These are phyloP conservation scores for Scutellaria barbata DNA, from an alignment of 257 asterid genomes.

Conservation along the genomic window DNA sequence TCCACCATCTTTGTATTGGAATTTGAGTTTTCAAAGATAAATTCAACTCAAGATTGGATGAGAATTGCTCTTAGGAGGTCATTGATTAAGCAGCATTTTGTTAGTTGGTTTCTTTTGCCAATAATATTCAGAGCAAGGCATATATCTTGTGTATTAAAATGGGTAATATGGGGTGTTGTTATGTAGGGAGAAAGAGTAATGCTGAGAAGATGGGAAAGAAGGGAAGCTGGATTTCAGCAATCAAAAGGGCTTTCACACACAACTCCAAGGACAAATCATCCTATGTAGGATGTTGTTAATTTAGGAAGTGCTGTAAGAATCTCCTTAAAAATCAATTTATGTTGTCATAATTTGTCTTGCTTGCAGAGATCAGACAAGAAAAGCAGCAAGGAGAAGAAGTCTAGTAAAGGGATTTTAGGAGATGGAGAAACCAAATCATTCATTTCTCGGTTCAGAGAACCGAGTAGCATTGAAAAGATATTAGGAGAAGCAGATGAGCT, in stretches of 20 bases:
- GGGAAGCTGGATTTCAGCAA: slow-evolving; percentile 92
- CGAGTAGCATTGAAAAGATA: slow-evolving; percentile 93
- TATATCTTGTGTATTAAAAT: background rate
- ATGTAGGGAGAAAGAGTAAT: slow-evolving; percentile 66
- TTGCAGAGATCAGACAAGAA: slow-evolving; percentile 72
- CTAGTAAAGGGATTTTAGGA: slow-evolving; percentile 54
- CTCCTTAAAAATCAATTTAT: no score
- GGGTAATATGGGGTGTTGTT: slow-evolving; percentile 22
- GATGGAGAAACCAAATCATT: slow-evolving; percentile 74
- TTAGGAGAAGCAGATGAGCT: slow-evolving; percentile 85
- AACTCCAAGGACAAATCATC: slow-evolving; percentile 68
- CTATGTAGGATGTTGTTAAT: slow-evolving; percentile 49
- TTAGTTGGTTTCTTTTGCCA: no score
- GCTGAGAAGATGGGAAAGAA: slow-evolving; percentile 90
- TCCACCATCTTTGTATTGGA: background rate
- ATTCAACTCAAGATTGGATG: background rate
- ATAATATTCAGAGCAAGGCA: no score
- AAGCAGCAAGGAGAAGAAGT: slow-evolving; percentile 68
- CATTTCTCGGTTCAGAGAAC: slow-evolving; percentile 78
- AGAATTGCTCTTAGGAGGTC: no score
- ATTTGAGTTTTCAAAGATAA: background rate
- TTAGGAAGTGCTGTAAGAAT: no score
- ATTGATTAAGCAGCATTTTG: no score
- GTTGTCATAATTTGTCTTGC: background rate
- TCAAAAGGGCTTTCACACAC: slow-evolving; percentile 76